Evolutionary conservation across 768 basidiomycete species (phyloP), one percentile per base, ranked within the genome.

Genomic region (Mycena galopus): DNA sequence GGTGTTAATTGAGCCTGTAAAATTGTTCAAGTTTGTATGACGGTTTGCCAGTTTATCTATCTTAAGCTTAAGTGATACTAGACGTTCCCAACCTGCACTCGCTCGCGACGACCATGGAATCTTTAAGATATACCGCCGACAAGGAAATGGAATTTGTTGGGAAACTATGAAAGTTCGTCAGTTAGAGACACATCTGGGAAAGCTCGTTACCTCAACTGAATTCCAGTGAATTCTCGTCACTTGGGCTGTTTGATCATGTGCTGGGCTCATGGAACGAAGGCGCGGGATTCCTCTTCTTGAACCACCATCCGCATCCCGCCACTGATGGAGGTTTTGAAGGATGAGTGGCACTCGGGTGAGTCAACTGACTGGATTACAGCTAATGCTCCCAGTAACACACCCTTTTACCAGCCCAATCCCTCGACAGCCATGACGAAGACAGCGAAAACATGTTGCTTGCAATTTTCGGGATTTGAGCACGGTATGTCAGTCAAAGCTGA

Each of bases 1-100:
- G 57, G 35, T 59, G 35, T 59, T 59, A 33, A 59, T 59, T 59
- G 57, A 59, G 35, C 25, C 57, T 59, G 57, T 11, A 59, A 59
- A 33, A 17, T 7, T 39, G n/a, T n/a, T n/a, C n/a, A n/a, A n/a
- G 57, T 57, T 57, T 57, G 57, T 59, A 59, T 39, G 57, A 59
- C 17, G 55, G 10, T 56, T 56, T 25, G 6, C 55, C 30, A 51
- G 42, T 44, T 44, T 42, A 4, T 9, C 35, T 37, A 37, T 37
- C 35, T 37, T 14, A 14, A 37, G 35, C n/a, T n/a, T n/a, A n/a
- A n/a, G n/a, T n/a, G n/a, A n/a, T n/a, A n/a, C n/a, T n/a, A n/a
- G n/a, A 17, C 42, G 21, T 10, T 12, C 42, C 42, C 42, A 19
- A 19, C 7, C 42, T 44, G 42, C 42, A 19, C 42, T 7, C 42